These are phyloP conservation scores for Myxozyma mucilagina DNA, from an alignment of 805 yeast genomes.

Conservation along the genomic window DNA sequence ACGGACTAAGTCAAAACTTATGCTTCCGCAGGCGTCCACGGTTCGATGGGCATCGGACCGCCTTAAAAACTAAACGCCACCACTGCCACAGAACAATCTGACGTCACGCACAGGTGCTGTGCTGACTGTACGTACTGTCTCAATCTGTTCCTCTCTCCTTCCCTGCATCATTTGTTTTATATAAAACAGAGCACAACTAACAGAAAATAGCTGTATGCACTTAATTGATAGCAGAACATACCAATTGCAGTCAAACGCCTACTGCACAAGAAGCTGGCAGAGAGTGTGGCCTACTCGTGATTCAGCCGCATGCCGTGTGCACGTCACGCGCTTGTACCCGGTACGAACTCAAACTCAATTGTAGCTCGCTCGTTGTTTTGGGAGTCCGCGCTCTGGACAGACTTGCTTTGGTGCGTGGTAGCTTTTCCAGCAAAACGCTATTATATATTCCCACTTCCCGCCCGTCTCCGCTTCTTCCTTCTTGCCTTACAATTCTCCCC, in stretches of 20 bases:
- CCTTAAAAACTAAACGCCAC: not conserved
- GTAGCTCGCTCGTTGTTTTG: not conserved
- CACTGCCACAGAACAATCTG: not conserved
- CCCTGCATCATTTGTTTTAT: too few relatives aligned
- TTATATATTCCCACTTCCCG: not conserved
- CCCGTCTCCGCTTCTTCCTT: not conserved
- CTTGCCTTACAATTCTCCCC: not conserved
- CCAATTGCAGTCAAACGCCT: not conserved
- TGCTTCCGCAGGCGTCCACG: not conserved
- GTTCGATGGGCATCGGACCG: slow-evolving; percentile 13
- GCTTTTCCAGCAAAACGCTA: not conserved
- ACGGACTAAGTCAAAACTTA: too few relatives aligned
- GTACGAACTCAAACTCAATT: slow-evolving; percentile 1
- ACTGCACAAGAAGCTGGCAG: not conserved
- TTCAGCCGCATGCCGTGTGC: slow-evolving; percentile 17
- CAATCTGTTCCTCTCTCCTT: too few relatives aligned
- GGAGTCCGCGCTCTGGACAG: not conserved
- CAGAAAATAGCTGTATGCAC: too few relatives aligned
- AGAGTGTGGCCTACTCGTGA: not conserved
- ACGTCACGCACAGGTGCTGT: not conserved
- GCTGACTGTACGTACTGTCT: not conserved
- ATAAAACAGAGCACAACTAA: too few relatives aligned
- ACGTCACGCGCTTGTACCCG: slow-evolving; percentile 15
- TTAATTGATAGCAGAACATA: too few relatives aligned
- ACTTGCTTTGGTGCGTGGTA: not conserved